A percentile compares a stretch with the other conserved stretches of the same genome.
These are phyloP conservation scores for Populus alba DNA, from an alignment of 345 rosid genomes.

Conservation along the genomic window DNA sequence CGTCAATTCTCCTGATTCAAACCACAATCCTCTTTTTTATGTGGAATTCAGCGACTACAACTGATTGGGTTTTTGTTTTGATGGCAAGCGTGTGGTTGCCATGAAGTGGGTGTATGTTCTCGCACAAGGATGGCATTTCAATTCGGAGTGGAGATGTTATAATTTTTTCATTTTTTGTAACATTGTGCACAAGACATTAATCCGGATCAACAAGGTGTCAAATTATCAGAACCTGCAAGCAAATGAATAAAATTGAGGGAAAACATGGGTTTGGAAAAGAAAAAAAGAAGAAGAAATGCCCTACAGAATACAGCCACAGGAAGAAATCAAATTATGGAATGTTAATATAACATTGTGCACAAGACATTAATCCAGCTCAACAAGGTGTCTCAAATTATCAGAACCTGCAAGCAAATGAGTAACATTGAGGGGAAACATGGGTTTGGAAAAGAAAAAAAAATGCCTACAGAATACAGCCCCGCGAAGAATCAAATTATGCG, in stretches of 20 bases:
- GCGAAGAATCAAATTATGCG: background rate
- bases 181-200: background rate
- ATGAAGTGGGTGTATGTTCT: too few relatives aligned
- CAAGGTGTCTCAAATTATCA: background rate
- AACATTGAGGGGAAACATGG: background rate
- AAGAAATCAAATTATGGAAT: background rate
- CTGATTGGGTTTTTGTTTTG: too few relatives aligned
- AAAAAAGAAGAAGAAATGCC: constrained; percentile 5
- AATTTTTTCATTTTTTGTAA: too few relatives aligned
- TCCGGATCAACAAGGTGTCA: background rate
- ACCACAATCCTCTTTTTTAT: too few relatives aligned
- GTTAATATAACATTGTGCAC: background rate
- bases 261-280: background rate
- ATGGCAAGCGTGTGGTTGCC: too few relatives aligned
- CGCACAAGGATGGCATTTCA: too few relatives aligned
- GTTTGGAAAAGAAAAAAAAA: background rate
- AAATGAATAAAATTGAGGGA: background rate
- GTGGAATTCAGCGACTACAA: too few relatives aligned
- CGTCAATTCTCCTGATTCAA: too few relatives aligned
- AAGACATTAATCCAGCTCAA: background rate
- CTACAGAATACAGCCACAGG: constrained; percentile 2
- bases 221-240: background rate
- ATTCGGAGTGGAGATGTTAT: too few relatives aligned
- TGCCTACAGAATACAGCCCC: constrained; percentile 13
- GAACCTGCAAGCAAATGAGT: background rate